Percentiles rank a stretch among this genome's conserved stretches.
phyloP scores from a whole-genome alignment of 2,329 filamentous ascomycete species.

The Emergomyces pasteurianus region DNA sequence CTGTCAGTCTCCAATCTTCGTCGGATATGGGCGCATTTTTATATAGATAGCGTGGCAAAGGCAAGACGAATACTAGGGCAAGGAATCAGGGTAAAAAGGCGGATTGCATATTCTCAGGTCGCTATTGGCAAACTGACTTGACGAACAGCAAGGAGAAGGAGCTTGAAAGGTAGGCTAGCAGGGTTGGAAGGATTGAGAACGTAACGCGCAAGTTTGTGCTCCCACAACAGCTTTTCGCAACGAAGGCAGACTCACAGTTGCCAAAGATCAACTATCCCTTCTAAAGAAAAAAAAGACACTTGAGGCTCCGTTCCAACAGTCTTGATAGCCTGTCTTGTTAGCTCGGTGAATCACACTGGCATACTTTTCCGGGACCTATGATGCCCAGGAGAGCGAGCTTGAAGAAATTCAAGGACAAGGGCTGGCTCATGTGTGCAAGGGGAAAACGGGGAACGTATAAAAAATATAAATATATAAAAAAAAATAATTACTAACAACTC shows the following conservation, averaged over 20 bases:
- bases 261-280: not conserved
- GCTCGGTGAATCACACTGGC: not conserved
- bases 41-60: not conserved
- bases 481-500: not conserved
- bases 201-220: not conserved
- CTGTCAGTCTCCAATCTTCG: not conserved
- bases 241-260: not conserved
- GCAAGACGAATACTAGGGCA: not conserved
- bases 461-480: too few species aligned
- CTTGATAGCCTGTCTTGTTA: not conserved
- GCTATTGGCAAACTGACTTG: not conserved
- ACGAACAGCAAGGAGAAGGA: not conserved
- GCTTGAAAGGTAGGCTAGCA: not conserved
- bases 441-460: too few species aligned
- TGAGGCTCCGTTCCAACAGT: not conserved
- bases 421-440: too few species aligned
- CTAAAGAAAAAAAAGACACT: not conserved
- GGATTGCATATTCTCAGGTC: not conserved
- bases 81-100: not conserved
- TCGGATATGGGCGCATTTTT: not conserved
- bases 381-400: not conserved
- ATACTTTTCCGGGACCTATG: not conserved
- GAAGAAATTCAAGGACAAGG: not conserved
- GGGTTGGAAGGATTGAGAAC: not conserved
- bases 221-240: not conserved